Evolutionary conservation across 2,329 filamentous ascomycete species (phyloP).

Genomic region (Erysiphe pulchra): DNA sequence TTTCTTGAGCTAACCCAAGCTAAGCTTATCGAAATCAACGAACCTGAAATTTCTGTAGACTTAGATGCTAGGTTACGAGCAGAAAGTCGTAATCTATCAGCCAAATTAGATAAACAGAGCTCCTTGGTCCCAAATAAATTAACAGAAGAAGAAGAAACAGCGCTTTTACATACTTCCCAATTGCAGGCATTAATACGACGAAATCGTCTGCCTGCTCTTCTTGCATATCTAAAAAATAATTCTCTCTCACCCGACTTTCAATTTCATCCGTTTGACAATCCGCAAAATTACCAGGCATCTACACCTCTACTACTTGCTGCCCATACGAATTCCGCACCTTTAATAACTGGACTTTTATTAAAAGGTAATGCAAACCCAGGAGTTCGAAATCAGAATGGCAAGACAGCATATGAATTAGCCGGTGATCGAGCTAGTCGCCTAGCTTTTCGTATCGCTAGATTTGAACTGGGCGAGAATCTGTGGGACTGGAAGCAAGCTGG

Average conservation of each 20-base stretch:
- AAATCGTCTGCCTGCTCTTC: conserved; percentile 65
- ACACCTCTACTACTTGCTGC: conserved; percentile 72
- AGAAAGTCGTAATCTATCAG: conserved; percentile 17
- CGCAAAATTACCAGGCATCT: conserved; percentile 48
- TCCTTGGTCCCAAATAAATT: conserved; percentile 27
- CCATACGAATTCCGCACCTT: conserved; percentile 47
- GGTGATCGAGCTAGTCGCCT: conserved; percentile 71
- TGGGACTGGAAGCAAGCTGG: conserved; percentile 60
- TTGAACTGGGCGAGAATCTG: conserved; percentile 48
- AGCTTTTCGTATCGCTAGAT: conserved; percentile 69
- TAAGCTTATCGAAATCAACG: conserved; percentile 58
- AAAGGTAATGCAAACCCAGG: conserved; percentile 56
- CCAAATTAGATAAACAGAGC: conserved; percentile 21
- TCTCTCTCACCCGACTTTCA: conserved; percentile 41
- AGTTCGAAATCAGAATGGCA: conserved; percentile 44
- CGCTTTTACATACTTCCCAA: conserved; percentile 64
- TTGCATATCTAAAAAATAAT: conserved; percentile 65
- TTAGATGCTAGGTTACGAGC: conserved; percentile 21
- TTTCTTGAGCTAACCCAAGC: conserved; percentile 85
- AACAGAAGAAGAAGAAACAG: conserved; percentile 62
- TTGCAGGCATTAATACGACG: conserved; percentile 69
- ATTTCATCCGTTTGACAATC: conserved; percentile 41
- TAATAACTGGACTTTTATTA: conserved; percentile 52
- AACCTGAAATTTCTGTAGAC: conserved; percentile 27
- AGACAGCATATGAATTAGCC: conserved; percentile 63